Conservation (phyloP, 306 rosid species). For the Bauhinia variegata region DNA sequence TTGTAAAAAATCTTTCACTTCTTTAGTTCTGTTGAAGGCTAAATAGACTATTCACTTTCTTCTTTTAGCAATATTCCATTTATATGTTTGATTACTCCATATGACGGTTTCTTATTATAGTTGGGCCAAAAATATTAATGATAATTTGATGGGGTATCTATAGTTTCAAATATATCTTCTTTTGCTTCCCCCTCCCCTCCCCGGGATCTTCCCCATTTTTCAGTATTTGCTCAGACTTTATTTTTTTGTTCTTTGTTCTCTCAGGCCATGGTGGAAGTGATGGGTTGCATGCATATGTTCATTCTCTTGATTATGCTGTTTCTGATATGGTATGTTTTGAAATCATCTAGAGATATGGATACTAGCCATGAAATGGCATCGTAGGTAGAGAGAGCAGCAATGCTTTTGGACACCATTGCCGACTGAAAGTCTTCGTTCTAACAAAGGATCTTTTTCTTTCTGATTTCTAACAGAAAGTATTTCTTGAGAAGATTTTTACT, state of each 20-base stretch:
- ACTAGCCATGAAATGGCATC: background rate
- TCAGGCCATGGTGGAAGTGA: slow-evolving; percentile 97
- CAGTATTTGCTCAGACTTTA: slow-evolving; percentile 17
- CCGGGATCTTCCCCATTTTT: no score
- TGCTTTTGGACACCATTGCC: slow-evolving; percentile 5
- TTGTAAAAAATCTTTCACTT: background rate
- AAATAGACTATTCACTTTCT: background rate
- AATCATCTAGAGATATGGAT: background rate
- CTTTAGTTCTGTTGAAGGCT: background rate
- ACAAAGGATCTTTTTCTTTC: background rate
- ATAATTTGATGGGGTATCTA: background rate
- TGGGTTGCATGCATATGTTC: slow-evolving; percentile 88
- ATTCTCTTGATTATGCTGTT: slow-evolving; percentile 89
- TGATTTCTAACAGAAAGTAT: slow-evolving; percentile 60
- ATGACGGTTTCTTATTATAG: no score
- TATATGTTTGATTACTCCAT: background rate
- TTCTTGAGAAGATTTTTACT: slow-evolving; percentile 67
- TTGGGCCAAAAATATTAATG: no score
- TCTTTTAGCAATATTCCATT: no score
- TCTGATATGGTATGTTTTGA: slow-evolving; percentile 68
- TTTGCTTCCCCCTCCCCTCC: no score
- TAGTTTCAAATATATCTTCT: background rate
- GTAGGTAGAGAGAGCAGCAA: background rate
- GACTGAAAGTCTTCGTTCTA: slow-evolving; percentile 10
- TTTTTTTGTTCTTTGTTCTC: slow-evolving; percentile 6